Evolutionary conservation across 2,329 filamentous ascomycete species (phyloP), one percentile per base, ranked within the genome.

Genomic region (Colletotrichum viniferum): DNA sequence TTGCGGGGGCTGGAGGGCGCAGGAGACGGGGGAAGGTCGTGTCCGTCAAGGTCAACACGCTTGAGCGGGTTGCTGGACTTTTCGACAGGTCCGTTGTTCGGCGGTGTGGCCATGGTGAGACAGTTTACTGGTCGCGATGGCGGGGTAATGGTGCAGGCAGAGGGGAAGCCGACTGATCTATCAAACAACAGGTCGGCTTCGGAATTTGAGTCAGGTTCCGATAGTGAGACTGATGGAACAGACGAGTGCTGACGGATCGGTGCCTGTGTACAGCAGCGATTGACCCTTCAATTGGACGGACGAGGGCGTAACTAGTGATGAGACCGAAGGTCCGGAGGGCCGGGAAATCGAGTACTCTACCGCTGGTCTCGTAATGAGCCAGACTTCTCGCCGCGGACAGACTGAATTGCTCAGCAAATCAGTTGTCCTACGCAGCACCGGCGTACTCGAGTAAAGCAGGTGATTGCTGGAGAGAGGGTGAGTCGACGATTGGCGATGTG

Each of bases 1-100:
- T 93, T 94, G 82, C 93, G 91, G 28, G 97, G 97, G 82, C 94
- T 98, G 18, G 96, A 98, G 4, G 96, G 96, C 28, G 97, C 95
- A 3, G 97, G 97, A 9, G 97, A 98, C 1, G 96, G 96, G 67
- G 96, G 96, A 67, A 98, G 88, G 81, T 96, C 89, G 85, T 97
- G 94, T 56, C 95, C 95, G 81, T 96, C 94, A 74, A 96, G 88
- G 83, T 98, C 95, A 78, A 96, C 88, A 79, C 92, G 89, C 85
- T 88, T 89, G 71, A 87, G 78, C 34, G 86, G 84, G 79, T 86
- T 86, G 79, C 64, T 76, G 36, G 66, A 61, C 58, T 77, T 77
- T 21, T 62, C 66, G 24, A 64, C 16, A 34, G 65, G 48, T 38
- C 64, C 71, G 52, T 62, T 76, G 66, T 74, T 77, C 13, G 69